Conservation (phyloP, 306 rosid genomes). For the Hylodesmum podocarpum region DNA sequence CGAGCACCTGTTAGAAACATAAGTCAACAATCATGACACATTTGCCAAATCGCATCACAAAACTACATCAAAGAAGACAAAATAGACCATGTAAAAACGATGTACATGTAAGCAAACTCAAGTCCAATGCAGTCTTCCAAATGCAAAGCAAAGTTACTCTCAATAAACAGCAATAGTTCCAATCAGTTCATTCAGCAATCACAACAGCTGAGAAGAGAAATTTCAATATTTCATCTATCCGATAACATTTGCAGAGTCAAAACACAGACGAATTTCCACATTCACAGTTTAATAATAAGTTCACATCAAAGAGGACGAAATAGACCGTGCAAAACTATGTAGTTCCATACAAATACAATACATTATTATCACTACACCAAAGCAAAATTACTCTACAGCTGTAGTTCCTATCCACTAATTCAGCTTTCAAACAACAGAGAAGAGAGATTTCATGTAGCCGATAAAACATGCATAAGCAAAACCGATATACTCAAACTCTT, state of each 20-base stretch:
- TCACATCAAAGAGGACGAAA: too few relatives aligned
- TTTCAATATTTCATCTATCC: background rate
- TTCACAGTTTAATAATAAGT: background rate
- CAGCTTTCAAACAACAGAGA: too few relatives aligned
- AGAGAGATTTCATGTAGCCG: background rate
- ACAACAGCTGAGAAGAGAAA: background rate
- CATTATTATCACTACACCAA: too few relatives aligned
- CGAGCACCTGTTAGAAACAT: slow-evolving; percentile 66
- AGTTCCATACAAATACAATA: too few relatives aligned
- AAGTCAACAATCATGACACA: slow-evolving; percentile 8
- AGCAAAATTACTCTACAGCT: too few relatives aligned
- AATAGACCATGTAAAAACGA: background rate
- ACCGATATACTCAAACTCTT: too few relatives aligned
- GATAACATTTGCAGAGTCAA: background rate
- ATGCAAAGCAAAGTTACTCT: background rate
- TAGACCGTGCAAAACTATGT: too few relatives aligned
- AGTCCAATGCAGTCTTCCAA: background rate
- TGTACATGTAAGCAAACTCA: background rate
- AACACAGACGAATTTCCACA: background rate
- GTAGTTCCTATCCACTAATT: too few relatives aligned
- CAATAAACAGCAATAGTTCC: background rate
- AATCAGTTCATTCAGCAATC: background rate
- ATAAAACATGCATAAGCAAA: too few relatives aligned
- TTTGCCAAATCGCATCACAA: background rate
- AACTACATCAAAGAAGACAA: background rate